Percentiles rank a stretch among this genome's conserved stretches.
phyloP scores from a whole-genome alignment of 495 filamentous ascomycete genomes.

The Jackrogersella minutella region DNA sequence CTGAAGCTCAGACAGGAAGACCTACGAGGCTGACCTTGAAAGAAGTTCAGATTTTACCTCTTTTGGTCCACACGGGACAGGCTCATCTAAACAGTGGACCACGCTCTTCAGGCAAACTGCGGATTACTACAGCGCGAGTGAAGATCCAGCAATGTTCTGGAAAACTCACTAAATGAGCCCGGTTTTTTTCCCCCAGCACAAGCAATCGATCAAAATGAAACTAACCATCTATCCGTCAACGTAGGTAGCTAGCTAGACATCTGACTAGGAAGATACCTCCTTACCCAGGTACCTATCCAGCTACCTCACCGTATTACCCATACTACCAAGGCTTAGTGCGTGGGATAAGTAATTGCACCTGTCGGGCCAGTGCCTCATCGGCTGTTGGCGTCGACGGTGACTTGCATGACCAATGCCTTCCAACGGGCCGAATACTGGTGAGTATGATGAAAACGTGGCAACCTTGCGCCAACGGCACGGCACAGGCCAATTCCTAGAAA shows the following conservation, averaged over 20 bases:
- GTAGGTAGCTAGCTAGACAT: no score
- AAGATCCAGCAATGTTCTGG: conserved; percentile 39
- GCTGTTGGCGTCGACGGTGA: conserved; percentile 30
- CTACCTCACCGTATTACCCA: conserved; percentile 9
- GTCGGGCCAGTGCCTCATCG: conserved; percentile 20
- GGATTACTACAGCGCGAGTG: conserved; percentile 35
- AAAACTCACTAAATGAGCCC: conserved; percentile 30
- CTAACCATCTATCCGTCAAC: conserved; percentile 2
- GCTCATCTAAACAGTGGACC: conserved; percentile 40
- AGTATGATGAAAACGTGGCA: conserved; percentile 38
- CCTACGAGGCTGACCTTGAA: conserved; percentile 35
- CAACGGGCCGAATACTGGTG: conserved; percentile 44
- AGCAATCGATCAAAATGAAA: conserved; percentile 34
- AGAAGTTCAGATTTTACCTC: conserved; percentile 33
- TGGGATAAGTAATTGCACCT: conserved; percentile 25
- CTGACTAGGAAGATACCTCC: background rate
- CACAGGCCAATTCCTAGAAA: conserved; percentile 18
- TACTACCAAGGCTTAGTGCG: conserved; percentile 25
- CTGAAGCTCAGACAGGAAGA: background rate
- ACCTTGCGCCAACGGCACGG: conserved; percentile 33
- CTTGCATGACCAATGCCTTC: conserved; percentile 32
- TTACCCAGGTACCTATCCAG: background rate
- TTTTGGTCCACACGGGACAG: conserved; percentile 22
- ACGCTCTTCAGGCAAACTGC: conserved; percentile 34
- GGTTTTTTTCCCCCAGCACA: conserved; percentile 18